Conservation (phyloP, 73 alveolate species). For the Stentor roeselii region DNA sequence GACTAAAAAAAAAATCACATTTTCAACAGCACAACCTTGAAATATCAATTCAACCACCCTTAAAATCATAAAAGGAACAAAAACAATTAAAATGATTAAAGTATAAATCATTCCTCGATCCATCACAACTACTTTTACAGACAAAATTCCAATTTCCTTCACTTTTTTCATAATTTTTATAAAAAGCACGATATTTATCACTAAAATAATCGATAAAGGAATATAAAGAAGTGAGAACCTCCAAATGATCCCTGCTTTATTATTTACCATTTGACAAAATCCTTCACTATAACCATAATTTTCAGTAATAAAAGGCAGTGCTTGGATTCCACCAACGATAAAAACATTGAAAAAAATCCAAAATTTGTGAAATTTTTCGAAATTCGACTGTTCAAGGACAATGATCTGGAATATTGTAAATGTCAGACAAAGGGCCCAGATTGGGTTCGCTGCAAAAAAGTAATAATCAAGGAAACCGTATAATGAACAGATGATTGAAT, state of each 20-base stretch:
- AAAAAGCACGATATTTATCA: too few relatives aligned
- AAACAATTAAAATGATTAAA: too few relatives aligned
- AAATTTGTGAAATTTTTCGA: not conserved
- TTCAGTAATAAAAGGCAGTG: not conserved
- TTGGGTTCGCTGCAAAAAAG: too few relatives aligned
- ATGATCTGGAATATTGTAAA: not conserved
- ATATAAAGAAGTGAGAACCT: not conserved
- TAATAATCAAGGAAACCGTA: too few relatives aligned
- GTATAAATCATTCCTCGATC: not conserved
- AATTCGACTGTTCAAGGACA: not conserved
- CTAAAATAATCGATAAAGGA: not conserved
- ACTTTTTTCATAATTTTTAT: too few relatives aligned
- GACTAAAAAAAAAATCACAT: not conserved
- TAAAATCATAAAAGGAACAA: not conserved
- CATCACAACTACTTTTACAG: too few relatives aligned
- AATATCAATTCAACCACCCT: not conserved
- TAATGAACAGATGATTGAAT: too few relatives aligned
- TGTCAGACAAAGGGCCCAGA: not conserved
- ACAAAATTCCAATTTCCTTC: too few relatives aligned
- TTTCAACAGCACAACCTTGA: not conserved
- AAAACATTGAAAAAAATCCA: not conserved
- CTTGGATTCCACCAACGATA: too few relatives aligned
- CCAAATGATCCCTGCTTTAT: not conserved
- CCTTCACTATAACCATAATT: not conserved
- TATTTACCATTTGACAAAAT: not conserved